A percentile compares a stretch with the other conserved stretches of the same genome.
Evolutionary conservation across 441 rosid species (phyloP).

Genomic region (Breynia disticha): DNA sequence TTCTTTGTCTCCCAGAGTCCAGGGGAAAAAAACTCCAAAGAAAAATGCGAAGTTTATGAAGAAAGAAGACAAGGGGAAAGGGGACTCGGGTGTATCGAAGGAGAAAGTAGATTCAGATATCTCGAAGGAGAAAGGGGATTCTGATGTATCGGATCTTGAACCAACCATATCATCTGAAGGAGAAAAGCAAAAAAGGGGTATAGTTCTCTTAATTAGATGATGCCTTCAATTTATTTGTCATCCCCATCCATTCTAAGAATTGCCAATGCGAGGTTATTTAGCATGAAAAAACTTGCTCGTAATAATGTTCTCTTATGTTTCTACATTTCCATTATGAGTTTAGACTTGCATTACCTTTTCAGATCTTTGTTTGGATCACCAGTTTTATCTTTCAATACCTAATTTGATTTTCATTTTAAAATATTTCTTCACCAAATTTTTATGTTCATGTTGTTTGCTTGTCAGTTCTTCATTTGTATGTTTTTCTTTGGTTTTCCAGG

Average conservation of each 20-base stretch:
- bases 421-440: not conserved
- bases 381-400: not conserved
- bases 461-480: not conserved
- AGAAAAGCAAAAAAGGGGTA: conserved; percentile 29
- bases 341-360: not conserved
- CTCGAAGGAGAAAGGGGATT: conserved; percentile 32
- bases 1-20: conserved; percentile 32
- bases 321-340: too few relatives aligned
- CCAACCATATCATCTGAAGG: conserved; percentile 15
- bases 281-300: not conserved
- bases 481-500: conserved; percentile 25
- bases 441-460: not conserved
- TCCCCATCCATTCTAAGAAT: not conserved
- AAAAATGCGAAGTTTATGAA: conserved; percentile 32
- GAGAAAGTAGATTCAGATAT: not conserved
- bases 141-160: conserved; percentile 37
- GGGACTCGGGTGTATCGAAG: conserved; percentile 33
- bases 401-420: not conserved
- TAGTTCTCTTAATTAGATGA: conserved; percentile 1
- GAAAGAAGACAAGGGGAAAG: conserved; percentile 33
- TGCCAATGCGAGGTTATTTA: not conserved
- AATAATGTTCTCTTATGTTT: too few relatives aligned
- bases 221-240: not conserved
- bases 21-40: conserved; percentile 87
- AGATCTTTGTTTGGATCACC: not conserved